phyloP scores from a whole-genome alignment of 2,329 filamentous ascomycete genomes.

The Pestalotiopsis sp. region DNA sequence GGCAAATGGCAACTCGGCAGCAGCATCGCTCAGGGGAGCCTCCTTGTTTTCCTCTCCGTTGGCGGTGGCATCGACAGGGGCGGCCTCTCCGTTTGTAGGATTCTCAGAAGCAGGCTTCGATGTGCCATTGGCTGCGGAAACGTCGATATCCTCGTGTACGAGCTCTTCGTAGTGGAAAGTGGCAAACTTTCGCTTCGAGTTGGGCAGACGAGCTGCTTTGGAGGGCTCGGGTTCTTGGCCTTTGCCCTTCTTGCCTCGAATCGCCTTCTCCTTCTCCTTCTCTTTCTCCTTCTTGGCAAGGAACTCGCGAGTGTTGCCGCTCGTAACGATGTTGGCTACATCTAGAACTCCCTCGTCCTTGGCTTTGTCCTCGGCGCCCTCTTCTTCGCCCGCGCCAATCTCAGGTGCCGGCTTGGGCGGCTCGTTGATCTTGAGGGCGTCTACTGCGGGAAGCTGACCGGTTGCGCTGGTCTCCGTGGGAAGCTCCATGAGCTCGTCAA shows the following conservation, averaged over 20 bases:
- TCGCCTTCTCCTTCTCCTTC: constrained; percentile 63
- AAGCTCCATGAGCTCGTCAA: constrained; percentile 49
- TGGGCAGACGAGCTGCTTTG: constrained; percentile 66
- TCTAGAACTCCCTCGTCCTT: constrained; percentile 76
- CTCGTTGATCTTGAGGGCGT: constrained; percentile 36
- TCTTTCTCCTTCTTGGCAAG: constrained; percentile 82
- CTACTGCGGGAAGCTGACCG: constrained; percentile 32
- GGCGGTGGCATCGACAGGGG: constrained; percentile 20
- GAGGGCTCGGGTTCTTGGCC: constrained; percentile 55
- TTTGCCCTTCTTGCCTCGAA: constrained; percentile 61
- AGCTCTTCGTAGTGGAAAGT: constrained; percentile 76
- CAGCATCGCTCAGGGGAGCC: constrained; percentile 17
- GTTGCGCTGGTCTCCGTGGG: constrained; percentile 41
- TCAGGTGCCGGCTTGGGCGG: constrained; percentile 26
- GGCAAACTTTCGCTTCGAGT: constrained; percentile 70
- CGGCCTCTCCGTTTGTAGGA: constrained; percentile 3
- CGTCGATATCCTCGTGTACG: constrained; percentile 54
- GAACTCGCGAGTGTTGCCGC: constrained; percentile 80
- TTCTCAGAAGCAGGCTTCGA: constrained; percentile 4
- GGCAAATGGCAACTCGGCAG: constrained; percentile 24
- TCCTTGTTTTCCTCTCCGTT: constrained; percentile 23
- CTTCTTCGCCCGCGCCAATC: constrained; percentile 38
- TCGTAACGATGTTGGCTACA: constrained; percentile 82
- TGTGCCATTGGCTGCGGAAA: constrained; percentile 33
- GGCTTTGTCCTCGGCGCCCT: constrained; percentile 41